These are phyloP conservation scores for Sphenostylis stenocarpa DNA, from an alignment of 306 rosid genomes.

Conservation along the genomic window DNA sequence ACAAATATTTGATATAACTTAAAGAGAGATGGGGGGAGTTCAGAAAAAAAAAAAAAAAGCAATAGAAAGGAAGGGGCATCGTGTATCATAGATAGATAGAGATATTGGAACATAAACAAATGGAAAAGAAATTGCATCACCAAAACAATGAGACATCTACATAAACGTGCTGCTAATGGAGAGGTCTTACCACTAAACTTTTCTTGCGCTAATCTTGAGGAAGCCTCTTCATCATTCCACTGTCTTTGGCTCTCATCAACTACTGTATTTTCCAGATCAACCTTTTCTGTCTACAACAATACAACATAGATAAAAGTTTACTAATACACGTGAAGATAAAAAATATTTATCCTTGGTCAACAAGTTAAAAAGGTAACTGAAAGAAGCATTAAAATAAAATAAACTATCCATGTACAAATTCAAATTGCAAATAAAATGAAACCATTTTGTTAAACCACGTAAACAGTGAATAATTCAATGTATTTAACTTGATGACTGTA, in stretches of 20 bases:
- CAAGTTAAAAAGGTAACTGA: neutral
- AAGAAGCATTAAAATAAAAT: neutral
- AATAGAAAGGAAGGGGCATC: neutral
- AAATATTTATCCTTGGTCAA: neutral
- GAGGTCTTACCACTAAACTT: constrained; percentile 72
- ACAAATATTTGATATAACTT: neutral
- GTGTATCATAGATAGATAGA: constrained; percentile 14
- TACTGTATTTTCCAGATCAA: constrained; percentile 97
- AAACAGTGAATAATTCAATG: neutral
- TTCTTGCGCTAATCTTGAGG: constrained; percentile 63
- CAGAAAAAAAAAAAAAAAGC: neutral
- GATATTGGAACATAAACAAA: neutral
- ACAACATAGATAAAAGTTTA: constrained; percentile 34
- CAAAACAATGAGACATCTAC: constrained; percentile 17
- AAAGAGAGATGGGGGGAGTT: neutral
- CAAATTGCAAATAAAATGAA: neutral
- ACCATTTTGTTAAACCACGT: constrained; percentile 2
- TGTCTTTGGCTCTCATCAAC: constrained; percentile 99
- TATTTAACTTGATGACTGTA: neutral
- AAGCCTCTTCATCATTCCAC: constrained; percentile 62
- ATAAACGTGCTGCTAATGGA: constrained; percentile 25
- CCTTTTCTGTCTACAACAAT: constrained; percentile 95
- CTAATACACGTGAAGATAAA: constrained; percentile 30
- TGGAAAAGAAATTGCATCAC: constrained; percentile 23
- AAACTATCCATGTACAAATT: neutral